Evolutionary conservation across 306 rosid species (phyloP).

Genomic region (Urtica urens): DNA sequence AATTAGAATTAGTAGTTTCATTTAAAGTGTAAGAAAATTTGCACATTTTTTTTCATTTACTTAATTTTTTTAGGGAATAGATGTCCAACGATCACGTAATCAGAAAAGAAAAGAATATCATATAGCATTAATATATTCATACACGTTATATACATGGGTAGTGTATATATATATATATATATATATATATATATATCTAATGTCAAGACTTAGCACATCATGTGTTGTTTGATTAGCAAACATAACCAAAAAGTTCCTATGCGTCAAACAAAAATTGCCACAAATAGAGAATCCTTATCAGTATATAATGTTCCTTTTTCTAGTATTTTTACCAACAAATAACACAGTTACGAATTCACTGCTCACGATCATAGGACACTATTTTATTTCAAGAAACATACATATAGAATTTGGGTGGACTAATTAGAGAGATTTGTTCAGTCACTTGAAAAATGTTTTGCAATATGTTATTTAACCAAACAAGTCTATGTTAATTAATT

Average conservation of each 20-base stretch:
- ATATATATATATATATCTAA: no score
- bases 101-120: no score
- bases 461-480: no score
- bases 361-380: neutral
- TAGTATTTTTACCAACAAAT: neutral
- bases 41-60: no score
- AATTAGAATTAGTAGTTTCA: no score
- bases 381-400: neutral
- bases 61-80: no score
- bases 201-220: neutral
- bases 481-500: no score
- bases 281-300: neutral
- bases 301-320: neutral
- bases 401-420: neutral
- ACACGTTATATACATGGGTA: no score
- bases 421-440: neutral
- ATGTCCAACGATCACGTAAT: no score
- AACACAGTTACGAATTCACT: neutral
- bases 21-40: no score
- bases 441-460: slow-evolving; percentile 5
- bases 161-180: no score
- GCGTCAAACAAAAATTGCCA: neutral
- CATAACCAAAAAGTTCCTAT: neutral
- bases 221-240: slow-evolving; percentile 2
- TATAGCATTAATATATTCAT: neutral